Base-by-base conservation (phyloP, 352 stramenopile species). In the Heterotrichella gracilis region DNA sequence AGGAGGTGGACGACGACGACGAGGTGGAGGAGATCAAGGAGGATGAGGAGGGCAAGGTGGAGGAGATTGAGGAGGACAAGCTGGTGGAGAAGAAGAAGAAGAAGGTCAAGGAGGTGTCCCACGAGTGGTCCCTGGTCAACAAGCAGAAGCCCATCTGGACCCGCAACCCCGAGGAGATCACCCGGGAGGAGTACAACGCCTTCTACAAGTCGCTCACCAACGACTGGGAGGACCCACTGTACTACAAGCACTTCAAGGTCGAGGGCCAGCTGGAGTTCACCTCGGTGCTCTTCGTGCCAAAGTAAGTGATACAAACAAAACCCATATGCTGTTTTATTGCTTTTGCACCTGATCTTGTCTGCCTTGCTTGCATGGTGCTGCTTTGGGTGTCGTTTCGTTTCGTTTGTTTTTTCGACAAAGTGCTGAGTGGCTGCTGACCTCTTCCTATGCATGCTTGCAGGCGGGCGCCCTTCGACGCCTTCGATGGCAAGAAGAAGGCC, bases 181-280 rank as follows among this genome's bases (percentile, higher is more conserved):
- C 91, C 42, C 85, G 95, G 76, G 91, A 97, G 74, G 91, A 99
- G 80, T 98, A 99, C 76, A 89, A 89, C 63, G 81, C 88, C 25
- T 99, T 99, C 82, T 99, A 99, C 90, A 98, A 99, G 85, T 94
- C 86, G 73, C 78, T 99, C 53, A 95, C 87, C 41, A 98, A 99
- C 79, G 92, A 98, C 79, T 98, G 90, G 90, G 91, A 97, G 81
- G 89, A 96, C 75, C 73, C 73, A 39, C 68, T 80, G 20, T 85
- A 80, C 0, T 88, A 95, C 21, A 97, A 97, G 85, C 92, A 98
- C 84, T 98, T 98, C 76, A 94, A 84, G 69, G 92, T 98, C 53
- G 93, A 99, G 75, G 93, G 92, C 72, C 90, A 98, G 80, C 81
- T 99, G 20, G 93, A 99, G 79, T 98, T 98, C 84, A 88, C 89